Base-by-base conservation (phyloP, 345 rosid genomes). In the Eucalyptus leucophloia region DNA sequence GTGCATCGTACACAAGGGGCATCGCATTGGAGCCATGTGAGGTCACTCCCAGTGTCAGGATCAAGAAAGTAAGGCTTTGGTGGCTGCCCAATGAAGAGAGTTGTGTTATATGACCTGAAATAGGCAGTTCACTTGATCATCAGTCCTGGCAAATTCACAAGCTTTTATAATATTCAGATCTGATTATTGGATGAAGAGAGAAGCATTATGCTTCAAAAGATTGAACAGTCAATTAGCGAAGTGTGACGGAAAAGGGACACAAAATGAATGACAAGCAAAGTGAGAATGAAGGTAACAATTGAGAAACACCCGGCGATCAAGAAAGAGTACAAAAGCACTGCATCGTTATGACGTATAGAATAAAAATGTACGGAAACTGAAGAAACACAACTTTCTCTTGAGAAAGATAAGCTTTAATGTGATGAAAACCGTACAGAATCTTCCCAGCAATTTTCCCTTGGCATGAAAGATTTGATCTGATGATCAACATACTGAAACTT, bases 21-120 rank as follows among this genome's bases (percentile, higher is more conserved):
- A 92, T 97, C 95, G 58, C 99, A 98, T 87, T 98, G 99, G 92
- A 98, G 99, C 99, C 98, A 97, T 81, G 99, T 97, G 90, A 98
- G 98, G 91, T 98, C 99, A 91, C 98, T 98, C 67, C 99, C 99
- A 5, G 99, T 95, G 77, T 98, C 99, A 65, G 96, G 93, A 94
- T 98, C 99, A 86, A 98, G 97, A 93, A 93, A 98, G 92, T 97
- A 98, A 11, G 99, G 99, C 88, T 90, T 94, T 56, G 98, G 91
- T 81, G 98, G 99, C 51, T 95, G 97, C 86, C 99, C 99, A 42
- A 98, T 92, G 85, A 89, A 87, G 87, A 98, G 87, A 9, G 99
- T 97, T 12, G 92, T 91, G 87, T 97, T 95, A 49, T 97, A 98
- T 88, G 93, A 94, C 93, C 99, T 98, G 93, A 86, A 91, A 90